phyloP scores from a whole-genome alignment of 2,329 filamentous ascomycete species.

The Chaetomiaceae sp. region DNA sequence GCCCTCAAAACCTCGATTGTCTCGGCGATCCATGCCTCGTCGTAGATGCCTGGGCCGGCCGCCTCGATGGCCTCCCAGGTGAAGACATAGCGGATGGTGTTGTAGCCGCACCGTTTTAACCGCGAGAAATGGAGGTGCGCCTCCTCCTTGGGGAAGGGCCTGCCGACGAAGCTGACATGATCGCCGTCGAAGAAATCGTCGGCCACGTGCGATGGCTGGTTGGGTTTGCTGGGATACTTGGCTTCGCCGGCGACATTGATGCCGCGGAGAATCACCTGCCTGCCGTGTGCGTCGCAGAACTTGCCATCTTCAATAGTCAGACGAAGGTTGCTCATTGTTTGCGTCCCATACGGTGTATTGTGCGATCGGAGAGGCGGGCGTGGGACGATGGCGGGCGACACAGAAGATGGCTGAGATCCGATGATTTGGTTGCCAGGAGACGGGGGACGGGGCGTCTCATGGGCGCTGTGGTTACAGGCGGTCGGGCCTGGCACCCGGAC shows the following conservation, averaged over 20 bases:
- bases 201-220: constrained; percentile 72
- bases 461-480: neutral
- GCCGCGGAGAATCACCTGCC: constrained; percentile 83
- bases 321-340: constrained; percentile 65
- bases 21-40: constrained; percentile 88
- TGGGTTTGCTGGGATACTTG: constrained; percentile 78
- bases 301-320: constrained; percentile 79
- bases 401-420: neutral
- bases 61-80: constrained; percentile 99
- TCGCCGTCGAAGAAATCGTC: constrained; percentile 90
- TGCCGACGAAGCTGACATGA: constrained; percentile 78
- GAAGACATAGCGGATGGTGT: constrained; percentile 93
- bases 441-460: neutral
- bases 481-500: neutral
- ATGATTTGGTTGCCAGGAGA: neutral
- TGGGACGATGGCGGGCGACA: neutral
- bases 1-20: constrained; percentile 80
- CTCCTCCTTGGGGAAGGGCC: constrained; percentile 79
- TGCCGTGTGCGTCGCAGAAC: constrained; percentile 76
- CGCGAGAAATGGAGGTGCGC: constrained; percentile 82
- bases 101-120: constrained; percentile 86
- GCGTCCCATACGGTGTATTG: neutral
- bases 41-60: constrained; percentile 82
- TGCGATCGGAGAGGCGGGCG: neutral
- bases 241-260: constrained; percentile 91